Base-by-base conservation (phyloP, 2,329 filamentous ascomycete species). In the Ilyonectria robusta region DNA sequence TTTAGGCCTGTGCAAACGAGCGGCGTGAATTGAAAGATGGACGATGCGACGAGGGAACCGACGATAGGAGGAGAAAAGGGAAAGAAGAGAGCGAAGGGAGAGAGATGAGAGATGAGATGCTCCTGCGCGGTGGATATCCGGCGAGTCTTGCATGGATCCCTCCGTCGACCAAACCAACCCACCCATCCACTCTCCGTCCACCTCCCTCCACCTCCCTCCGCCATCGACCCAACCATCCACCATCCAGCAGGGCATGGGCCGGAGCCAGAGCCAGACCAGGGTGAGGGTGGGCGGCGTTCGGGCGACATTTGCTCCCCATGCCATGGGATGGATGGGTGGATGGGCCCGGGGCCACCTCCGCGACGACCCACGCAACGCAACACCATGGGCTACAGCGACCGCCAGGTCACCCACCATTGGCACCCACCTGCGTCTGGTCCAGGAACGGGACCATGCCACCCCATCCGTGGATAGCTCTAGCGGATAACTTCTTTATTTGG, bases 1-100 rank as follows among this genome's bases (percentile, higher is more conserved):
- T 74, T 68, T 71, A 61, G 69, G 76, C 75, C 72, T 76, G 73
- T 72, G 76, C 76, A 79, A 82, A 81, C 79, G 80, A 82, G 77
- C 67, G 80, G 77, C 78, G 69, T 72, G 78, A 81, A 82, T 75
- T 71, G 75, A 81, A 70, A 72, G 68, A 68, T 64, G 74, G 71
- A 77, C 70, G 72, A 74, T 69, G 69, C 68, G 73, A 74, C 54
- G 70, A 72, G 53, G 68, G 68, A 69, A 76, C 67, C 67, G 71
- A 75, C 76, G 70, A 76, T 67, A 69, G 72, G 66, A 71, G 72
- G 71, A 68, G 71, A 70, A 67, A 71, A 73, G 74, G 69, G 69
- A 62, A 62, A 69, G 66, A 66, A 70, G 61, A 72, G 61, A 66
- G 72, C 65, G 66, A 64, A 72, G 63, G 69, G 66, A 63, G 70